phyloP scores from a whole-genome alignment of 176 grass and related monocot genomes.

The Oryza nivara region DNA sequence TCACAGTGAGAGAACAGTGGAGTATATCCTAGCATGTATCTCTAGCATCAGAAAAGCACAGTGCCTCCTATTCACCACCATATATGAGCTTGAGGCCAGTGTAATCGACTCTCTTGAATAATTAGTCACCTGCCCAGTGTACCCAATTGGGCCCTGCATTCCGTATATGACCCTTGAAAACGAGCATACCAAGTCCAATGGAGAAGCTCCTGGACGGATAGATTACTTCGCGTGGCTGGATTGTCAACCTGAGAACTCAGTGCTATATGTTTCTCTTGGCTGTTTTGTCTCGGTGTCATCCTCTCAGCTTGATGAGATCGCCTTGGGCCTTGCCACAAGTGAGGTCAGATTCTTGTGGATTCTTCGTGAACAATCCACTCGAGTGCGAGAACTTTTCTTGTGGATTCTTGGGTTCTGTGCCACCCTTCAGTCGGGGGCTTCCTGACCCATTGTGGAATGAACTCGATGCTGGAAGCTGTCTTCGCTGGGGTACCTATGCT shows the following conservation, averaged over 20 bases:
- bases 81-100: slow-evolving; percentile 52
- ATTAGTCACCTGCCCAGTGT: slow-evolving; percentile 39
- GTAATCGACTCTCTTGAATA: slow-evolving; percentile 40
- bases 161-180: slow-evolving; percentile 35
- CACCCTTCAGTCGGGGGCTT: slow-evolving; percentile 66
- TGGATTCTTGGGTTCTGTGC: too few relatives aligned
- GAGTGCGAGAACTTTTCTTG: slow-evolving; percentile 24
- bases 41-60: slow-evolving; percentile 41
- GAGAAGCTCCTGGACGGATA: slow-evolving; percentile 11
- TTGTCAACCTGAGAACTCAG: slow-evolving; percentile 47
- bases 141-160: slow-evolving; percentile 54
- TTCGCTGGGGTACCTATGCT: slow-evolving; percentile 58
- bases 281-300: slow-evolving; percentile 60
- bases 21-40: slow-evolving; percentile 13
- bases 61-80: slow-evolving; percentile 59
- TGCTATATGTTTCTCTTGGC: slow-evolving; percentile 63
- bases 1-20: slow-evolving; percentile 29
- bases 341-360: slow-evolving; percentile 60
- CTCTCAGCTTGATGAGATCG: slow-evolving; percentile 54
- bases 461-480: slow-evolving; percentile 54
- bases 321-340: slow-evolving; percentile 41
- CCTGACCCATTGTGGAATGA: slow-evolving; percentile 68
- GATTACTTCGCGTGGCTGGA: slow-evolving; percentile 54
- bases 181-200: neutral
- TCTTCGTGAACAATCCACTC: slow-evolving; percentile 38